These are phyloP conservation scores for Blastomyces parvus DNA, from an alignment of 2,329 filamentous ascomycete genomes.

Conservation along the genomic window DNA sequence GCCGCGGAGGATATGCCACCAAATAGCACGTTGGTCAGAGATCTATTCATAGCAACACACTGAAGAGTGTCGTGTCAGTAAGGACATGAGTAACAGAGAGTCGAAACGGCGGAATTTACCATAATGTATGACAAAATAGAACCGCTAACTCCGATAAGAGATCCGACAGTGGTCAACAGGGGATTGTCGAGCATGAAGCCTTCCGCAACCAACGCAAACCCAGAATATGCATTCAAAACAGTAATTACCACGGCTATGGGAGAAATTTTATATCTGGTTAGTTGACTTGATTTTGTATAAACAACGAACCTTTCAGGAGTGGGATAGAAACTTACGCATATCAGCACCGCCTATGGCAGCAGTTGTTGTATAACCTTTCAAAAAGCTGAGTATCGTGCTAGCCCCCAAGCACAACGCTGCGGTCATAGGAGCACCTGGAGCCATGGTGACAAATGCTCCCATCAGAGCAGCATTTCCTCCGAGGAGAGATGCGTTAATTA, in stretches of 20 bases:
- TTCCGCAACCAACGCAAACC: constrained; percentile 81
- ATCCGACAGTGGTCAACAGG: constrained; percentile 73
- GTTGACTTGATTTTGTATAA: background rate
- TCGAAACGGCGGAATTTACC: constrained; percentile 22
- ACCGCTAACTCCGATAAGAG: constrained; percentile 77
- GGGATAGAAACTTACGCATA: constrained; percentile 52
- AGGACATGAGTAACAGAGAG: background rate
- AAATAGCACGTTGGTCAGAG: constrained; percentile 80
- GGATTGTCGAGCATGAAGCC: constrained; percentile 88
- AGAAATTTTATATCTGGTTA: constrained; percentile 15
- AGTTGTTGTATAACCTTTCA: constrained; percentile 81
- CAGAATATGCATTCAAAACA: constrained; percentile 81
- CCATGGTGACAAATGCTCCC: constrained; percentile 73
- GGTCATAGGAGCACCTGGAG: constrained; percentile 66
- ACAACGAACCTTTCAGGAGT: background rate
- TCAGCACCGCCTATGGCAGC: constrained; percentile 86
- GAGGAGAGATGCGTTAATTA: constrained; percentile 64
- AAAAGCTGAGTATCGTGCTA: constrained; percentile 68
- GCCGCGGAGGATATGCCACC: constrained; percentile 63
- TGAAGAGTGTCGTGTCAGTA: constrained; percentile 10
- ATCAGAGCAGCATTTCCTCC: constrained; percentile 72
- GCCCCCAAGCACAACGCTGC: constrained; percentile 68
- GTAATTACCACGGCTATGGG: constrained; percentile 66
- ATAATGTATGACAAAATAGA: constrained; percentile 81
- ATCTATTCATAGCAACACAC: constrained; percentile 87